Conservation (phyloP, 306 rosid species). For the Sicyos edulis region DNA sequence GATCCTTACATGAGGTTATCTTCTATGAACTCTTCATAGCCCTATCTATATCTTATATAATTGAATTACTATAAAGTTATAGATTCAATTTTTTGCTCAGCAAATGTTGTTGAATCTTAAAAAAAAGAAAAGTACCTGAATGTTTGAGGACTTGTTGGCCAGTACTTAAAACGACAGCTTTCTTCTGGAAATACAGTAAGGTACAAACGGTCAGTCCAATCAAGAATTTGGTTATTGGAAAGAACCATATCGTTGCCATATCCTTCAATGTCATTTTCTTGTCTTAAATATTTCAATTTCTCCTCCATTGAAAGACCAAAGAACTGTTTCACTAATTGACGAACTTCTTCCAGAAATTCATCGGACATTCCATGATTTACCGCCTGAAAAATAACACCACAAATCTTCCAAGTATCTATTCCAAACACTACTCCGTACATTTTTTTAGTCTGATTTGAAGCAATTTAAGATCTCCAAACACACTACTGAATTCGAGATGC, state of each 20-base stretch:
- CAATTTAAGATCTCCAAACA: too few species aligned
- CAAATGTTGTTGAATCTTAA: too few species aligned
- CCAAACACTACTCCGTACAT: too few species aligned
- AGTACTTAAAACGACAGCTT: constrained; percentile 32
- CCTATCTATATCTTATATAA: too few species aligned
- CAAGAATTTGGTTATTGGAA: constrained; percentile 38
- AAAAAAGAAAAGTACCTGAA: constrained; percentile 1
- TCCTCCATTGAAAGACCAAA: constrained; percentile 46
- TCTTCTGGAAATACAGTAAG: constrained; percentile 39
- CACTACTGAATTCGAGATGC: too few species aligned
- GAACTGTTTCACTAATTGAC: constrained; percentile 13
- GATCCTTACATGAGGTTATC: too few species aligned
- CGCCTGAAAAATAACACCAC: not conserved
- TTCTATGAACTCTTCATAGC: too few species aligned
- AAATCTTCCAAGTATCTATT: not conserved
- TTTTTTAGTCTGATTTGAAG: too few species aligned
- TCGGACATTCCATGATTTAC: constrained; percentile 21
- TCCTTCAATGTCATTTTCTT: constrained; percentile 37
- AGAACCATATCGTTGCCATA: constrained; percentile 46
- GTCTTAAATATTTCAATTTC: constrained; percentile 39
- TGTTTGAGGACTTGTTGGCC: constrained; percentile 45
- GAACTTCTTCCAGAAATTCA: constrained; percentile 19
- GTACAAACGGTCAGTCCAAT: constrained; percentile 58
- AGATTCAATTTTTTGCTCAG: too few species aligned
- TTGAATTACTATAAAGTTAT: too few species aligned